A percentile compares a stretch with the other conserved stretches of the same genome.
Evolutionary conservation across 768 basidiomycete genomes (phyloP).

Genomic region (Termitomyces sp.): DNA sequence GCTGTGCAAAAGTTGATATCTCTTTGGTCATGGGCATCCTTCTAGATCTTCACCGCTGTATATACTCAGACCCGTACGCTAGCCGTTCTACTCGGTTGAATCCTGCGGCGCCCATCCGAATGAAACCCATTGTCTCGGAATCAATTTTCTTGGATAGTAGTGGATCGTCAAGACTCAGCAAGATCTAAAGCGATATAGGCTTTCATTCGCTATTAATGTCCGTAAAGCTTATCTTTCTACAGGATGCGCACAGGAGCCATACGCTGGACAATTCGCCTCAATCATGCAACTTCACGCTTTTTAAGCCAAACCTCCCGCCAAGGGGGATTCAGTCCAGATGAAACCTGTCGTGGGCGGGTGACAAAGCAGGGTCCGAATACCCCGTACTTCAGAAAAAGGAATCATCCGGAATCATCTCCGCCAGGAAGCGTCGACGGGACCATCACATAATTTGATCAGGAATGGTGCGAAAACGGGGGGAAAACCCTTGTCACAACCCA

Average conservation of each 20-base stretch:
- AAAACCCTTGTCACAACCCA: background rate
- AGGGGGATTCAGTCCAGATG: background rate
- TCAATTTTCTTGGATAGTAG: background rate
- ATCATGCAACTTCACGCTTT: background rate
- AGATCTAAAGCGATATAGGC: background rate
- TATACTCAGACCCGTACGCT: no score
- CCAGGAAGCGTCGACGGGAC: background rate
- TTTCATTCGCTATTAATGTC: background rate
- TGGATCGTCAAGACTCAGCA: background rate
- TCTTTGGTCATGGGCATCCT: no score
- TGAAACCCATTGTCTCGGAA: background rate
- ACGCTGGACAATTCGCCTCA: background rate
- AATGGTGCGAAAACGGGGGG: background rate
- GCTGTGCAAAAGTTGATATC: background rate
- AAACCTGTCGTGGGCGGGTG: background rate
- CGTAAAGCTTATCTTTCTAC: background rate
- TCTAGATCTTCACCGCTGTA: no score
- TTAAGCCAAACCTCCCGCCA: background rate
- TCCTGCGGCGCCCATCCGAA: background rate
- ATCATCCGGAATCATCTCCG: background rate
- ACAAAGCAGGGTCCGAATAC: background rate
- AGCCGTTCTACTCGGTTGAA: background rate
- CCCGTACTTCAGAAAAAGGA: background rate
- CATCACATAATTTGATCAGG: no score
- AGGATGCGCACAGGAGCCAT: background rate